Percentiles rank a stretch among this genome's conserved stretches.
These are phyloP conservation scores for Cyclotella sp. DNA, from an alignment of 108 stramenopile species.

Conservation along the genomic window DNA sequence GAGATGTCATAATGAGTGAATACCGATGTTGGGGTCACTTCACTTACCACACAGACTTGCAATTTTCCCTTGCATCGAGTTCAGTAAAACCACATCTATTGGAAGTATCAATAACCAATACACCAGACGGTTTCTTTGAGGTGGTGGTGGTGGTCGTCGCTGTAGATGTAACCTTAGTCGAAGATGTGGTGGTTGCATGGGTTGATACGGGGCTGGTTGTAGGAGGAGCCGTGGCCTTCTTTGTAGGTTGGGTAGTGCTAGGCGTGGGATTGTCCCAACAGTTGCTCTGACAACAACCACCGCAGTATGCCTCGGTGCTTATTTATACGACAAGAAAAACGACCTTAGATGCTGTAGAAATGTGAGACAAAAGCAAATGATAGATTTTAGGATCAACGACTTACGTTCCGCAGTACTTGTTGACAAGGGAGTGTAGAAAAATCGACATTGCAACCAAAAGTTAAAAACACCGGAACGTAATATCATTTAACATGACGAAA, in stretches of 20 bases:
- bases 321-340: not conserved
- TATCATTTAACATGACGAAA: no score
- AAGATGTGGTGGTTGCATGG: not conserved
- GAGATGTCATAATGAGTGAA: not conserved
- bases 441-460: not conserved
- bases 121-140: not conserved
- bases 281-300: slow-evolving; percentile 29
- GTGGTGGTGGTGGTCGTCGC: slow-evolving; percentile 2
- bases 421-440: not conserved
- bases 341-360: not conserved
- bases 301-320: slow-evolving; percentile 22
- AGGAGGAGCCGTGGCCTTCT: not conserved
- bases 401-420: slow-evolving; percentile 18
- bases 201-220: not conserved
- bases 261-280: not conserved
- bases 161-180: slow-evolving; percentile 3
- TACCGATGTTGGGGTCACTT: not conserved
- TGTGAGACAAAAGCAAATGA: not conserved
- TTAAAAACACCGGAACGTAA: not conserved
- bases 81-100: slow-evolving; percentile 41
- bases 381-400: not conserved
- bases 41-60: slow-evolving; percentile 21
- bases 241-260: slow-evolving; percentile 1
- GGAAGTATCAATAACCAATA: slow-evolving; percentile 20
- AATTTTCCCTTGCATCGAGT: slow-evolving; percentile 39